phyloP scores from a whole-genome alignment of 1,139 yeast species.

The Saccharomyces hybrid region DNA sequence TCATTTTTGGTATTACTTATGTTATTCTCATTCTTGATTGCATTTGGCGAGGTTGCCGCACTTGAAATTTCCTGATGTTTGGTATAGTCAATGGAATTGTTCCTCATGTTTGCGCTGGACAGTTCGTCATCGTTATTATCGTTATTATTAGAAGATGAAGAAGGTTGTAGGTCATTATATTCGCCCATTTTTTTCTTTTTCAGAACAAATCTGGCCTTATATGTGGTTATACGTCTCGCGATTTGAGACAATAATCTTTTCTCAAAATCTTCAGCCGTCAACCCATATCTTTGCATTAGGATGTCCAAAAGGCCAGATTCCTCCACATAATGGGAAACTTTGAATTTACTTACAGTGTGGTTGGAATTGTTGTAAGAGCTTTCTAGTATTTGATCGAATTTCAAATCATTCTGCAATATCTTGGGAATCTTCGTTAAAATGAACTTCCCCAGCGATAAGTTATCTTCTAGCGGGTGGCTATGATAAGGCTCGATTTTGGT shows the following conservation, averaged over 20 bases:
- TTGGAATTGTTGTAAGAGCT: conserved; percentile 27
- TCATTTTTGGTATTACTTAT: background rate
- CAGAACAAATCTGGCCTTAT: conserved; percentile 31
- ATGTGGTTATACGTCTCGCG: conserved; percentile 31
- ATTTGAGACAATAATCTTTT: conserved; percentile 27
- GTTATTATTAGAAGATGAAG: too few species aligned
- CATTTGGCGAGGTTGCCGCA: background rate
- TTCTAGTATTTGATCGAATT: conserved; percentile 28
- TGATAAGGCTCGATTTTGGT: conserved; percentile 32
- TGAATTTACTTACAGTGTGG: conserved; percentile 28
- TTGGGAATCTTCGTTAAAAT: conserved; percentile 30
- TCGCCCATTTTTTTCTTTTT: conserved; percentile 29
- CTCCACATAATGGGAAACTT: conserved; percentile 30
- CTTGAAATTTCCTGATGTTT: background rate
- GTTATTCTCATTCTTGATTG: background rate
- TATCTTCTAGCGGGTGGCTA: conserved; percentile 29
- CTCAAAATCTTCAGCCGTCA: conserved; percentile 25
- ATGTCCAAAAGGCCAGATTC: conserved; percentile 29
- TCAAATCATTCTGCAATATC: conserved; percentile 29
- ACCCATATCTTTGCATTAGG: conserved; percentile 26
- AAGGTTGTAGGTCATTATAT: conserved; percentile 10
- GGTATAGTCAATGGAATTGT: background rate
- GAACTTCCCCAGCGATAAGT: conserved; percentile 26
- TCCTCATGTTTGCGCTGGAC: conserved; percentile 7
- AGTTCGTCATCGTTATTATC: conserved; percentile 4